Base-by-base conservation (phyloP, 2,329 filamentous ascomycete genomes). In the Colletotrichum aenigma region DNA sequence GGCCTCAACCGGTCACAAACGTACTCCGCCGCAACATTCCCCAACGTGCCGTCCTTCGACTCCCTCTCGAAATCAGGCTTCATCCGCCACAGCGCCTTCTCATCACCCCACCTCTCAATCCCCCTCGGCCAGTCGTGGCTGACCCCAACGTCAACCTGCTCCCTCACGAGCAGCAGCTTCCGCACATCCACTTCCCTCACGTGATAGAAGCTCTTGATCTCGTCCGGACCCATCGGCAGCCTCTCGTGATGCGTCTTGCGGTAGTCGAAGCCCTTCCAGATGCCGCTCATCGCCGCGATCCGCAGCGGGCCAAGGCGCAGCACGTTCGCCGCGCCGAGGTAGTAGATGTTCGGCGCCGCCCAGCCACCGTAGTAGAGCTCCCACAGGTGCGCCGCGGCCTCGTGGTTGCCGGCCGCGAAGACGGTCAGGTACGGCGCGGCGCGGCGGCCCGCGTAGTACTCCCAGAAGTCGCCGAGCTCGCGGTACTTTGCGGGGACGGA, bases 311-410 rank as follows among this genome's bases (percentile, higher is more conserved):
- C 96, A 36, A 97, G 88, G 21, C 94, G 93, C 55, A 99, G 83
- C 10, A 99, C 93, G 82, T 98, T 98, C 75, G 97, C 95, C 38
- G 96, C 95, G 65, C 97, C 97, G 83, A 98, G 90, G 85, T 98
- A 99, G 88, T 98, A 99, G 78, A 99, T 98, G 79, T 97, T 98
- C 10, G 95, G 96, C 9, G 96, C 96, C 7, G 95, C 97, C 97
- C 97, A 99, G 66, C 97, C 97, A 67, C 97, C 97, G 82, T 98
- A 98, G 86, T 95, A 98, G 1, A 99, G 90, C 85, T 99, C 97
- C 88, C 93, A 97, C 7, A 98, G 88, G 84, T 98, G 93, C 66
- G 94, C 96, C 81, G 94, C 94, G 1, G 97, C 96, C 86, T 99
- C 97, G 81, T 99, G 97, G 82, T 99, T 99, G 4, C 97, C 97